phyloP scores from a whole-genome alignment of 139 green algal species.

The Chlorella sp. region DNA sequence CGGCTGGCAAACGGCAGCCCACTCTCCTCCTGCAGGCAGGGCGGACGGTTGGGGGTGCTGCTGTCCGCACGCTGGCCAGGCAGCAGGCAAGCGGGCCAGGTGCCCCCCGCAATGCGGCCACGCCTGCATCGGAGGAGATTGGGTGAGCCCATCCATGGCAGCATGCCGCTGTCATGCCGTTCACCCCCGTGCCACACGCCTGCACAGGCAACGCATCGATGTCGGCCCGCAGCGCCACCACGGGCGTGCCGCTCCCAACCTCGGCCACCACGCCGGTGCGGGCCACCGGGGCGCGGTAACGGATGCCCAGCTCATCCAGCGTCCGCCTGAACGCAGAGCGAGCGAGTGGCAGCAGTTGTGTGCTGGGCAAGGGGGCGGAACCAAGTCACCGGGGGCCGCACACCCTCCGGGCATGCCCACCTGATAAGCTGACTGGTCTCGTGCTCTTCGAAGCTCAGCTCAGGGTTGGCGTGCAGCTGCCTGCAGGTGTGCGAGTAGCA shows the following conservation, averaged over 20 bases:
- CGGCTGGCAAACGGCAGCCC: slow-evolving; percentile 29
- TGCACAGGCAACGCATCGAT: slow-evolving; percentile 92
- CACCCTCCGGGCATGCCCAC: too few species aligned
- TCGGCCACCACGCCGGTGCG: slow-evolving; percentile 81
- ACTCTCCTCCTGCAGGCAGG: slow-evolving; percentile 44
- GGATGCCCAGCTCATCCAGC: slow-evolving; percentile 12
- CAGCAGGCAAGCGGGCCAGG: background rate
- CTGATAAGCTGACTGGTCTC: slow-evolving; percentile 16
- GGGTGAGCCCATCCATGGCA: too few species aligned
- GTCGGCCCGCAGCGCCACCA: slow-evolving; percentile 85
- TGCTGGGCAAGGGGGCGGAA: too few species aligned
- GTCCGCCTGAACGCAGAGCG: background rate
- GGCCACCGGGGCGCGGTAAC: slow-evolving; percentile 55
- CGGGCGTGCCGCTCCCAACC: slow-evolving; percentile 68
- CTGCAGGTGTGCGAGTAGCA: background rate
- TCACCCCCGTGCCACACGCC: background rate
- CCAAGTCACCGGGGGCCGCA: too few species aligned
- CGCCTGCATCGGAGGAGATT: too few species aligned
- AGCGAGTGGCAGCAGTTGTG: too few species aligned
- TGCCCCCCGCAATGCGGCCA: too few species aligned
- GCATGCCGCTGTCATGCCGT: too few species aligned
- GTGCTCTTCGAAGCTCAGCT: slow-evolving; percentile 54
- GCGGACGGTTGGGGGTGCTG: background rate
- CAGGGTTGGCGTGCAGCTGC: slow-evolving; percentile 55
- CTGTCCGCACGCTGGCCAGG: background rate